Percentiles rank a stretch among this genome's conserved stretches.
These are phyloP conservation scores for Fusarium sp. DNA, from an alignment of 2,329 filamentous ascomycete genomes.

Conservation along the genomic window DNA sequence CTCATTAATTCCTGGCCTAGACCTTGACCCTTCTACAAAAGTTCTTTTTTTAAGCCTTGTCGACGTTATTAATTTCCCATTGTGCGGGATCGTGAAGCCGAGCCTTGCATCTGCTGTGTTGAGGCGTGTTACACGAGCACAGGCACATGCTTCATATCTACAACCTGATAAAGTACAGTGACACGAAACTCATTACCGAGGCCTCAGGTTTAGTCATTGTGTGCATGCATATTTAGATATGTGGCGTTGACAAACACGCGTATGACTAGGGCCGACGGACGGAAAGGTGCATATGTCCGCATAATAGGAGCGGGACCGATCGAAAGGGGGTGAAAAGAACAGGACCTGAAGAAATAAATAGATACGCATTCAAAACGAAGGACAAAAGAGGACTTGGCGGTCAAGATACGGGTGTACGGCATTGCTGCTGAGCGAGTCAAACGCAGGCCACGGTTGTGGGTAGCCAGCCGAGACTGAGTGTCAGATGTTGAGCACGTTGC, in stretches of 20 bases:
- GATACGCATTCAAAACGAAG: background rate
- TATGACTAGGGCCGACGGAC: background rate
- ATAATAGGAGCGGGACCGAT: background rate
- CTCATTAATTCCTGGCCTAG: background rate
- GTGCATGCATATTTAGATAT: background rate
- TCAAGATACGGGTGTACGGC: constrained; percentile 19
- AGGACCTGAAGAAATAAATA: background rate
- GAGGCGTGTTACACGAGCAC: constrained; percentile 23
- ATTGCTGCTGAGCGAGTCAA: constrained; percentile 27
- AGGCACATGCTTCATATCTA: constrained; percentile 24
- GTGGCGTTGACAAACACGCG: constrained; percentile 22
- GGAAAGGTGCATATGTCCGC: constrained; percentile 22
- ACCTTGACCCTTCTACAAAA: background rate
- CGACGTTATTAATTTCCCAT: background rate
- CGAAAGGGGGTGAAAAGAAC: background rate
- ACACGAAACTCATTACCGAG: background rate
- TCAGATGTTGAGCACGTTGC: constrained; percentile 37
- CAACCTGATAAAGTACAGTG: constrained; percentile 6
- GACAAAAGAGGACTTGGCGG: constrained; percentile 13
- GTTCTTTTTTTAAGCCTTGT: background rate
- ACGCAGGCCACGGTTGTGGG: constrained; percentile 20
- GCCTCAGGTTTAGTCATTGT: background rate
- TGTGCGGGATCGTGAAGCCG: constrained; percentile 6
- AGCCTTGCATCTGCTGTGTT: background rate
- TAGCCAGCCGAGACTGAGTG: constrained; percentile 40